A percentile compares a stretch with the other conserved stretches of the same genome.
These are phyloP conservation scores for Podospora fimiseda DNA, from an alignment of 495 filamentous ascomycete genomes.

Conservation along the genomic window DNA sequence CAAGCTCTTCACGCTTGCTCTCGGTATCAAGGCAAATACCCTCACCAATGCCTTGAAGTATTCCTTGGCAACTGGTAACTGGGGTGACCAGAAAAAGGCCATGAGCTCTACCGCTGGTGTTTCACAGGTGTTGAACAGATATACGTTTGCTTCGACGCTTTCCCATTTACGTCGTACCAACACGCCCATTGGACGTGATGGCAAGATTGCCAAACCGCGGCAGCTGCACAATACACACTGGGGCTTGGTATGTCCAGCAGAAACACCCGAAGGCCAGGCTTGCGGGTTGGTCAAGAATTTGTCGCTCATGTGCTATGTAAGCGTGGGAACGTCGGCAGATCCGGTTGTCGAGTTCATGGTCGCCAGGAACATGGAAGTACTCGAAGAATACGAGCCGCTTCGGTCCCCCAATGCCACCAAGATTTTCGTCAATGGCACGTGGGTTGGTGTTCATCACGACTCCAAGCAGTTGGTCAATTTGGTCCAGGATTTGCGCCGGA, in stretches of 20 bases:
- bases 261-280: conserved; percentile 97
- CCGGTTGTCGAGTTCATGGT: conserved; percentile 94
- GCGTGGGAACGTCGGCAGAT: conserved; percentile 80
- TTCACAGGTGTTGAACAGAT: conserved; percentile 95
- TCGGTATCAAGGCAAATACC: conserved; percentile 85
- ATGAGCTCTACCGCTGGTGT: conserved; percentile 90
- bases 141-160: conserved; percentile 92
- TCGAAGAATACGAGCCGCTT: conserved; percentile 92
- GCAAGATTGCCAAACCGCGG: conserved; percentile 95
- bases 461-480: conserved; percentile 71
- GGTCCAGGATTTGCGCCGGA: conserved; percentile 69
- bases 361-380: conserved; percentile 84
- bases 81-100: conserved; percentile 99
- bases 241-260: conserved; percentile 94
- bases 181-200: conserved; percentile 94
- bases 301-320: conserved; percentile 96
- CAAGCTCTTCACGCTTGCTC: conserved; percentile 77
- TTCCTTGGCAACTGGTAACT: conserved; percentile 94
- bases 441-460: conserved; percentile 87
- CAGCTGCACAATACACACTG: conserved; percentile 99
- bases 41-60: conserved; percentile 93
- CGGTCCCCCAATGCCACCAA: conserved; percentile 89
- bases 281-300: conserved; percentile 98
- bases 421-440: conserved; percentile 95
- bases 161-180: conserved; percentile 96